Conservation (phyloP, 225 moss, liverwort and hornwort species). For the Pleurozium schreberi region DNA sequence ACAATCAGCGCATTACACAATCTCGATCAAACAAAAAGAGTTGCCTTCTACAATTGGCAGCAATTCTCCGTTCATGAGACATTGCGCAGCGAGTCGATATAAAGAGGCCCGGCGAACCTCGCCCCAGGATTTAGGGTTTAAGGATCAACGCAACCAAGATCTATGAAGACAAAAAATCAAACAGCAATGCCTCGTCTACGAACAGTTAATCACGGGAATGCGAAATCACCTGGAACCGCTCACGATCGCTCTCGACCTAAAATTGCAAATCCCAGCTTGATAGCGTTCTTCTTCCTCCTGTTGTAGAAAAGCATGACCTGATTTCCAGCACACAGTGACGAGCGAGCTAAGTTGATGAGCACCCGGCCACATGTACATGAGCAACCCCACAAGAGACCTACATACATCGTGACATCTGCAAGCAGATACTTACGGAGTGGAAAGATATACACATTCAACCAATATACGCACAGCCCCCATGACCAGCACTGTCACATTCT, state of each 20-base stretch:
- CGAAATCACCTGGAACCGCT: neutral
- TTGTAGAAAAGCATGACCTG: neutral
- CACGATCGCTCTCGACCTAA: neutral
- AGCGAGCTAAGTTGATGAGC: neutral
- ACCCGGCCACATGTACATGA: neutral
- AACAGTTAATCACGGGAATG: neutral
- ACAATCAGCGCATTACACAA: neutral
- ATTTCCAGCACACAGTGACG: neutral
- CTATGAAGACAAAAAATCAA: neutral
- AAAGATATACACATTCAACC: neutral
- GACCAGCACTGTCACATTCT: too few species aligned
- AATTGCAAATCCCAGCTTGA: neutral
- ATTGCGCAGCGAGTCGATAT: neutral
- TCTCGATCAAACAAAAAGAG: neutral
- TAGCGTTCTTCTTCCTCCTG: neutral
- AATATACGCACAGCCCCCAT: neutral
- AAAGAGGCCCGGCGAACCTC: neutral
- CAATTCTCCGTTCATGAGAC: neutral
- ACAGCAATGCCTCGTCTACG: neutral
- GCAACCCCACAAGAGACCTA: neutral
- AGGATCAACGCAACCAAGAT: neutral
- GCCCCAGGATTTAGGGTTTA: neutral
- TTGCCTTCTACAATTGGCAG: neutral
- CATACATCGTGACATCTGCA: neutral
- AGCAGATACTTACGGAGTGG: neutral